Evolutionary conservation across 352 stramenopile genomes (phyloP), one percentile per base, ranked within the genome.

Genomic region (Phytophthora citrophthora): DNA sequence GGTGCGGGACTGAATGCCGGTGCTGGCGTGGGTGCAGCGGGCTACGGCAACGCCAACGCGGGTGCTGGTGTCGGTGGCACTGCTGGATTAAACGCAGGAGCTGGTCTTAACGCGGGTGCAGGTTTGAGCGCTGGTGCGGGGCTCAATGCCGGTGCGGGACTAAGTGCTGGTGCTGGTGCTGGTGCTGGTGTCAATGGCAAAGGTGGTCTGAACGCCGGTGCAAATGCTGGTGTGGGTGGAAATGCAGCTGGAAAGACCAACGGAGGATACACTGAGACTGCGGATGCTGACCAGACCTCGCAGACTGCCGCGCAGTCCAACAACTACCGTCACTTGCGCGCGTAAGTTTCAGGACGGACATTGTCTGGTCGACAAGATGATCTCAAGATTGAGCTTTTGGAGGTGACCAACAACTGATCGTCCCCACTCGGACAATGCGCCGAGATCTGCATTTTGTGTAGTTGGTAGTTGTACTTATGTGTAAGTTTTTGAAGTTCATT

Each of bases 401-500:
- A 41, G 7, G 10, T 10, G 36, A 41, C 36, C 36, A 20, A 41
- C 5, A 41, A n/a, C 36, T 41, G 29, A 34, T 4, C n/a, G 5
- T n/a, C 13, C 36, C 13, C n/a, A 41, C 36, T 41, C 36, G 36
- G 36, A 20, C 36, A 18, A 41, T 41, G 15, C 7, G 36, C 36
- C 36, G 15, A 41, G 36, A 41, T 5, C 15, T 20, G 36, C 36
- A n/a, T 20, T 41, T 41, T 13, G 34, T 40, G 34, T 40, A 16
- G 34, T 40, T 16, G 5, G 16, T 40, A 2, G 5, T 32, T 11
- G 27, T 32, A n/a, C 10, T 39, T 2, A 39, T 11, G 13, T 40
- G 34, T 8, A 18, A 54, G 45, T 26, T 38, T 56, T 46, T 20
- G 20, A 29, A 29, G 26, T 20, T 29, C 32, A 56, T 56, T 16